These are phyloP conservation scores for Talaromyces sp. DNA, from an alignment of 2,329 filamentous ascomycete genomes.

Conservation along the genomic window DNA sequence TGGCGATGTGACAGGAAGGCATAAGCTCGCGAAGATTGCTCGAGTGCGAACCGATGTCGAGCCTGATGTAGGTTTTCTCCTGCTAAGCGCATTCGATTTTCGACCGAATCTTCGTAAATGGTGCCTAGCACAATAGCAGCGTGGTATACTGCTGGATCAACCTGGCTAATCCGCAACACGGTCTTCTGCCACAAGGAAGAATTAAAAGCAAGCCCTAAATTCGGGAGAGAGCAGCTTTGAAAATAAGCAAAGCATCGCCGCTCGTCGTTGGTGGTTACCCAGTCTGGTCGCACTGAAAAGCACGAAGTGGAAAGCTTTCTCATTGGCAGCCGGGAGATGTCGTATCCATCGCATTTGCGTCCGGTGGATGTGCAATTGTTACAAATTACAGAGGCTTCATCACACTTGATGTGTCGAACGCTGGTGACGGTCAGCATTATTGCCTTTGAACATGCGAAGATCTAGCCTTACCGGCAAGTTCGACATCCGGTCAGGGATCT, in stretches of 20 bases:
- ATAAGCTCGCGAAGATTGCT: conserved; percentile 8
- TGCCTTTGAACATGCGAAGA: background rate
- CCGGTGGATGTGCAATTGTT: conserved; percentile 35
- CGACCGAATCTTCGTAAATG: conserved; percentile 5
- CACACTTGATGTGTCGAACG: conserved; percentile 22
- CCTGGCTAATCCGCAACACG: background rate
- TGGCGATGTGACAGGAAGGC: background rate
- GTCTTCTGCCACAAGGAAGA: conserved; percentile 5
- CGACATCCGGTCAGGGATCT: conserved; percentile 5
- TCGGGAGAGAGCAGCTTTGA: conserved; percentile 19
- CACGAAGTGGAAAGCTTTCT: background rate
- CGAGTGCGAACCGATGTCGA: conserved; percentile 8
- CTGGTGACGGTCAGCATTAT: background rate
- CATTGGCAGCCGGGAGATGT: conserved; percentile 2
- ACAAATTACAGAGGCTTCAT: conserved; percentile 35
- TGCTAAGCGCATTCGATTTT: conserved; percentile 4
- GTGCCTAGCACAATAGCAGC: conserved; percentile 6
- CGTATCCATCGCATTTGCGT: conserved; percentile 4
- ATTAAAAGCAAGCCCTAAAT: conserved; percentile 19
- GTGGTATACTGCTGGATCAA: conserved; percentile 8
- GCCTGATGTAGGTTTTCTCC: conserved; percentile 5
- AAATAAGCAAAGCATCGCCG: conserved; percentile 23
- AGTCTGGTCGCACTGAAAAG: conserved; percentile 11
- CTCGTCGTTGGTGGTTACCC: conserved; percentile 22
- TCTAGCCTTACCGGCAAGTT: background rate